phyloP scores from a whole-genome alignment of 768 basidiomycete species.

The Boletus subparvulus region DNA sequence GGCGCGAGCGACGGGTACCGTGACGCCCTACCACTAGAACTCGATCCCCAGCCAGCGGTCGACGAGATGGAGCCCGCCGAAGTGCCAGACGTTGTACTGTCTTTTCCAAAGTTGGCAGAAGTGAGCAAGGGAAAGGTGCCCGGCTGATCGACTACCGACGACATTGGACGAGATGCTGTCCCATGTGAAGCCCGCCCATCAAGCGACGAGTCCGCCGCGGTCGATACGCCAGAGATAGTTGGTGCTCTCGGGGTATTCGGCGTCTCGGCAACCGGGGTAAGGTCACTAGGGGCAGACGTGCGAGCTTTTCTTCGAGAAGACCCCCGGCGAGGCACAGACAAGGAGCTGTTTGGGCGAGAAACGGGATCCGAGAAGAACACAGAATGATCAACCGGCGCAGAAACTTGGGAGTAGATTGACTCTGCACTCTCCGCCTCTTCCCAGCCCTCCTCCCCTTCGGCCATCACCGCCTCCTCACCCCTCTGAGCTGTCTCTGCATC shows the following conservation, averaged over 20 bases:
- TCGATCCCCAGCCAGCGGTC: conserved; percentile 8
- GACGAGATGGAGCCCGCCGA: conserved; percentile 20
- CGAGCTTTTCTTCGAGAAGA: conserved; percentile 10
- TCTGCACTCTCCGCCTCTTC: neutral
- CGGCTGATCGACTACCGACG: conserved; percentile 4
- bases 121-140: conserved; percentile 22
- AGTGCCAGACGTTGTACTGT: conserved; percentile 10
- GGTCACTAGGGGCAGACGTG: neutral
- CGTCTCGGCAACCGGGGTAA: conserved; percentile 21
- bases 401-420: conserved; percentile 28
- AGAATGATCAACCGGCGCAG: conserved; percentile 19
- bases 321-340: conserved; percentile 5
- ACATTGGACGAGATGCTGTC: conserved; percentile 4
- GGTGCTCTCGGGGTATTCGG: conserved; percentile 4
- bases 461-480: neutral
- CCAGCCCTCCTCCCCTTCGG: neutral
- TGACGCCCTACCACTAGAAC: conserved; percentile 18
- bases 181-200: conserved; percentile 12
- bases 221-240: neutral
- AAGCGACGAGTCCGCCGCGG: conserved; percentile 5
- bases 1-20: conserved; percentile 30
- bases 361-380: neutral
- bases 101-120: conserved; percentile 29
- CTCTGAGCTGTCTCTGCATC: conserved; percentile 9
- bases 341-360: conserved; percentile 1